Conservation (phyloP, 2,329 filamentous ascomycete species). For the Elsinoe arachidis region DNA sequence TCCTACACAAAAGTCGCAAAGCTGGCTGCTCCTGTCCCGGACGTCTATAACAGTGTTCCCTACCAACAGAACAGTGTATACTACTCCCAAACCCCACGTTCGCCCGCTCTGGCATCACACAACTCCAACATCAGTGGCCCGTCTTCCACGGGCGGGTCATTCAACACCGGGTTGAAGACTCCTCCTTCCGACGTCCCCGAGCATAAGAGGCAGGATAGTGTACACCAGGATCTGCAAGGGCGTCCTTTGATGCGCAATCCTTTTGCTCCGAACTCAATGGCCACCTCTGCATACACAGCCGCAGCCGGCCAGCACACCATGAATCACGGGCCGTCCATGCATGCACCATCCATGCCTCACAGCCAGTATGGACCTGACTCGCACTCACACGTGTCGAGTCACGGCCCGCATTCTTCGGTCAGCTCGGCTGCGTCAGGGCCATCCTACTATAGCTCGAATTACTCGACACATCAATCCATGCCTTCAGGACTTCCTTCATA, state of each 20-base stretch:
- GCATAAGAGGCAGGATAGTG: constrained; percentile 22
- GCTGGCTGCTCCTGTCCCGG: constrained; percentile 1
- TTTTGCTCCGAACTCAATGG: constrained; percentile 7
- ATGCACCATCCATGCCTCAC: constrained; percentile 3
- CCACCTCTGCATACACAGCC: constrained; percentile 7
- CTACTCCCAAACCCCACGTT: neutral
- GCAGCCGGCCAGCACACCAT: constrained; percentile 11
- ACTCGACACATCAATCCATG: neutral
- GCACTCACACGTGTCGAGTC: constrained; percentile 2
- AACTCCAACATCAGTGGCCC: constrained; percentile 42
- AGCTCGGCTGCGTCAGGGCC: constrained; percentile 7
- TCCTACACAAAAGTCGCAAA: neutral
- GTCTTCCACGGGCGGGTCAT: constrained; percentile 44
- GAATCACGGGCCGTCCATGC: constrained; percentile 3
- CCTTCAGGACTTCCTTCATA: neutral
- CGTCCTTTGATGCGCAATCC: constrained; percentile 8
- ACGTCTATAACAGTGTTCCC: neutral
- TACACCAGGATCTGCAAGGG: constrained; percentile 15
- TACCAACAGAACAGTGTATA: neutral
- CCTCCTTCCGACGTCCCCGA: constrained; percentile 61
- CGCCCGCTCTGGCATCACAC: constrained; percentile 17
- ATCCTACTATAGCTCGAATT: constrained; percentile 6
- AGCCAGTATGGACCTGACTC: constrained; percentile 6
- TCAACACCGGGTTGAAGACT: constrained; percentile 56
- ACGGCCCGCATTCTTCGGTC: constrained; percentile 9